Conservation (phyloP, 2,329 filamentous ascomycete species). For the Penicillium sp. region DNA sequence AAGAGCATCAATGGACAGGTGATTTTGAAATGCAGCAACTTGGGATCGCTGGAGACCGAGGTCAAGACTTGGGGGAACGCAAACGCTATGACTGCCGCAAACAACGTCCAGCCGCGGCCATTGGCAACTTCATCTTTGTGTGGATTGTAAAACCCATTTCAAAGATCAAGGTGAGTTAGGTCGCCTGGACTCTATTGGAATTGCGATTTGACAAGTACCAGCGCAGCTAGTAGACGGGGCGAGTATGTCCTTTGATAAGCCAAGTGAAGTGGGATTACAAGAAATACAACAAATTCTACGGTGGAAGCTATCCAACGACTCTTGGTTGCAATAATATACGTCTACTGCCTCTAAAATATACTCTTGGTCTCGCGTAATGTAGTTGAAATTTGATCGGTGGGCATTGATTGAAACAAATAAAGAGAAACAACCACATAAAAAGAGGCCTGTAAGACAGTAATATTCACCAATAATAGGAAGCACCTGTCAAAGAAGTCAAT, state of each 20-base stretch:
- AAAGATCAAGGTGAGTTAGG: neutral
- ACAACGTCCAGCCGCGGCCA: constrained; percentile 22
- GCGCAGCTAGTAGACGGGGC: neutral
- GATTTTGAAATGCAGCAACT: constrained; percentile 4
- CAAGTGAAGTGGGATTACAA: neutral
- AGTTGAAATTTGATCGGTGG: neutral
- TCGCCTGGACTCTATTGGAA: neutral
- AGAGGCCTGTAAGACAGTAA: neutral
- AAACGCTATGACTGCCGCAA: constrained; percentile 14
- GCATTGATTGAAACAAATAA: neutral
- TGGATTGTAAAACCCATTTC: neutral
- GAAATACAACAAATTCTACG: neutral
- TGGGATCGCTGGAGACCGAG: constrained; percentile 17
- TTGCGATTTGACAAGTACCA: neutral
- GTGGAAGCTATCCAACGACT: neutral
- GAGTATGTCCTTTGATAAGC: neutral
- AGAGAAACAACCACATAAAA: neutral
- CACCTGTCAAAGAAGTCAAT: constrained; percentile 16
- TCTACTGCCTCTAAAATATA: neutral
- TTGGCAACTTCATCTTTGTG: constrained; percentile 4
- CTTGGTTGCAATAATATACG: neutral
- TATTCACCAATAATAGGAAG: constrained; percentile 19
- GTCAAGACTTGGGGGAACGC: constrained; percentile 20
- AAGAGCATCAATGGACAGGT: neutral
- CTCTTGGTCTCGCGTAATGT: neutral